phyloP scores from a whole-genome alignment of 2,329 filamentous ascomycete genomes.

The Chrysoporthe austroafricana region DNA sequence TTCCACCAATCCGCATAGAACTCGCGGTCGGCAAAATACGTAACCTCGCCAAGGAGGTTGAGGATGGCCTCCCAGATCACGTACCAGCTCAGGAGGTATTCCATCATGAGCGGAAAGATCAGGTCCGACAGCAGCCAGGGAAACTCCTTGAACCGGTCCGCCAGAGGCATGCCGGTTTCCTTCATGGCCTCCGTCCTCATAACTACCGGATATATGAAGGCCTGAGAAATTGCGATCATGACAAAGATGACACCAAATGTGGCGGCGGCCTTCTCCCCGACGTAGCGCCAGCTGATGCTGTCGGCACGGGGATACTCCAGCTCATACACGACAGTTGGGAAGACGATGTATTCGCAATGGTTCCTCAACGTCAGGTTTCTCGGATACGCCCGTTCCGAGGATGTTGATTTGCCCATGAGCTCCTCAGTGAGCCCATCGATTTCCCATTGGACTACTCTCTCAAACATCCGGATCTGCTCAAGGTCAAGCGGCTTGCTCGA shows the following conservation, averaged over 20 bases:
- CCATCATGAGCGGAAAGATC: conserved; percentile 78
- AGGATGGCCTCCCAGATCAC: conserved; percentile 79
- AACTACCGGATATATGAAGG: conserved; percentile 77
- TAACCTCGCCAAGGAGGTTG: conserved; percentile 77
- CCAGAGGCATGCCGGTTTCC: conserved; percentile 64
- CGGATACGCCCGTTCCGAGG: conserved; percentile 60
- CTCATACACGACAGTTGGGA: conserved; percentile 81
- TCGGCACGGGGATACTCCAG: conserved; percentile 74
- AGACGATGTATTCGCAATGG: conserved; percentile 72
- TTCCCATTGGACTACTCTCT: conserved; percentile 68
- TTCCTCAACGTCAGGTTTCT: conserved; percentile 68
- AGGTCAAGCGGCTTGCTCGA: conserved; percentile 61
- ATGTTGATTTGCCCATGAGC: conserved; percentile 64
- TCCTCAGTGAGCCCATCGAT: conserved; percentile 67
- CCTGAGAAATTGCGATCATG: conserved; percentile 79
- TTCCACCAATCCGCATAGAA: conserved; percentile 73
- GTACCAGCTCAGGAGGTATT: conserved; percentile 79
- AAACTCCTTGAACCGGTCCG: conserved; percentile 66
- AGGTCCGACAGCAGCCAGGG: conserved; percentile 77
- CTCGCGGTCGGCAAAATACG: conserved; percentile 74
- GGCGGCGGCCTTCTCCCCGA: conserved; percentile 71
- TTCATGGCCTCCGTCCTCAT: conserved; percentile 69
- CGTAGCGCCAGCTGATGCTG: conserved; percentile 73
- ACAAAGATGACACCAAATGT: conserved; percentile 75
- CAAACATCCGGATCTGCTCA: conserved; percentile 66